Evolutionary conservation across 176 grass and related monocot genomes (phyloP).

Genomic region (Oryza glumipatula): DNA sequence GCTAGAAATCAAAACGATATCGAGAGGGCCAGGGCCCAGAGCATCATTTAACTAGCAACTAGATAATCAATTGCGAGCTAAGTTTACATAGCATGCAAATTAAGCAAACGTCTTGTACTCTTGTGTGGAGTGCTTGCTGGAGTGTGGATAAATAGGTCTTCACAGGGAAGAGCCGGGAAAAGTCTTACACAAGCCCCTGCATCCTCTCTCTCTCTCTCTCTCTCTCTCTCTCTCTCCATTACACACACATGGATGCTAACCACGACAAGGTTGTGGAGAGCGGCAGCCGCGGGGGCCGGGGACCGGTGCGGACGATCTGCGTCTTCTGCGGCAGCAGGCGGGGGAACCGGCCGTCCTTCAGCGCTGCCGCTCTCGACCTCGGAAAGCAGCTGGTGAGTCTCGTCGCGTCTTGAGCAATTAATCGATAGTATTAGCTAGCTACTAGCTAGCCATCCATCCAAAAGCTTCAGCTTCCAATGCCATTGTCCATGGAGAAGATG

Average conservation of each 20-base stretch:
- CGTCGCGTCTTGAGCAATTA: background rate
- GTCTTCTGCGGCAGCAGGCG: constrained; percentile 90
- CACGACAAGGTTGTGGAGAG: constrained; percentile 29
- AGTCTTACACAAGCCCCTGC: background rate
- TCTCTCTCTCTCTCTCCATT: background rate
- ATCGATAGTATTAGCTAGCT: too few species aligned
- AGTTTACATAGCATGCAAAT: too few species aligned
- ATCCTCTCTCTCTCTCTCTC: background rate
- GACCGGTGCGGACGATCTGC: constrained; percentile 60
- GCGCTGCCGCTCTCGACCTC: constrained; percentile 77
- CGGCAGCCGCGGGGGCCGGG: background rate
- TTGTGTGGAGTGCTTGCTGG: too few species aligned
- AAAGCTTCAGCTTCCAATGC: background rate
- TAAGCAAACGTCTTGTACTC: too few species aligned
- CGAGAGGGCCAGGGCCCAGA: background rate
- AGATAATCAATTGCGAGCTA: too few species aligned
- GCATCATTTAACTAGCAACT: background rate
- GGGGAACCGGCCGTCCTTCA: constrained; percentile 78
- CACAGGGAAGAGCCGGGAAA: background rate
- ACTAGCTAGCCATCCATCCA: background rate
- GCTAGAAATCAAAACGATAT: background rate
- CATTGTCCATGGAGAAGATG: background rate
- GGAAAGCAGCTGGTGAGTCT: constrained; percentile 72
- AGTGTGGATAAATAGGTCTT: background rate
- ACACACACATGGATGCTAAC: constrained; percentile 49